Conservation (phyloP, 2,329 filamentous ascomycete genomes). For the Trichoderma cornu-damae region DNA sequence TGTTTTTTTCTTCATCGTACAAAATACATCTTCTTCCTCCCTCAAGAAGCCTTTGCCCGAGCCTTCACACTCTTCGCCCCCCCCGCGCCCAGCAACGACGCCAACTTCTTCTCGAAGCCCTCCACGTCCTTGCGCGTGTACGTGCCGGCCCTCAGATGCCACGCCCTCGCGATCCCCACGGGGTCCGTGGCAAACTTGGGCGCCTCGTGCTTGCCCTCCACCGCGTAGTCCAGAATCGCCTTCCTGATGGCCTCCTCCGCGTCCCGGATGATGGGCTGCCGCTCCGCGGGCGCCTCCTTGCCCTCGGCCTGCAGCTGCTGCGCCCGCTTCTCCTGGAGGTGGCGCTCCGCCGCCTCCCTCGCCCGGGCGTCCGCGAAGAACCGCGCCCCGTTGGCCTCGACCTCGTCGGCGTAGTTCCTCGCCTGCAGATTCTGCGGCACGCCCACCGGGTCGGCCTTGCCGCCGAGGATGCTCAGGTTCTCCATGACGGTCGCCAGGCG, state of each 20-base stretch:
- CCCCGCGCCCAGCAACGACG: slow-evolving; percentile 26
- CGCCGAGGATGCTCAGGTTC: slow-evolving; percentile 35
- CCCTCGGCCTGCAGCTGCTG: slow-evolving; percentile 21
- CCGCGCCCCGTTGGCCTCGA: slow-evolving; percentile 27
- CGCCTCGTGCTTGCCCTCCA: slow-evolving; percentile 36
- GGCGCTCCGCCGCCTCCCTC: slow-evolving; percentile 30
- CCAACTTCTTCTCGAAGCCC: slow-evolving; percentile 39
- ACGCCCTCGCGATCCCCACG: slow-evolving; percentile 32
- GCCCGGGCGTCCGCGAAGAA: slow-evolving; percentile 32
- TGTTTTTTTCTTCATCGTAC: slow-evolving; percentile 6
- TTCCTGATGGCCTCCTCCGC: slow-evolving; percentile 33
- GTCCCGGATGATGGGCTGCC: slow-evolving; percentile 28
- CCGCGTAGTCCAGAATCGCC: slow-evolving; percentile 31
- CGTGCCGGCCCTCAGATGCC: slow-evolving; percentile 36
- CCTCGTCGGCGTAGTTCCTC: slow-evolving; percentile 31
- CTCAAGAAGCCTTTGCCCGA: slow-evolving; percentile 24
- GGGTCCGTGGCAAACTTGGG: slow-evolving; percentile 33
- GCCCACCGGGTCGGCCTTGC: slow-evolving; percentile 33
- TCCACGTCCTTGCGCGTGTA: slow-evolving; percentile 33
- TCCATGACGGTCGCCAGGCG: slow-evolving; percentile 33
- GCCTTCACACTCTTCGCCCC: slow-evolving; percentile 23
- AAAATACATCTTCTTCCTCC: not conserved
- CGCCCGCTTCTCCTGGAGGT: slow-evolving; percentile 26
- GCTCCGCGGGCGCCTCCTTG: not conserved
- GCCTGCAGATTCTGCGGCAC: slow-evolving; percentile 29